phyloP scores from a whole-genome alignment of 208 protist genomes.

The Wallacemonas rigidus region DNA sequence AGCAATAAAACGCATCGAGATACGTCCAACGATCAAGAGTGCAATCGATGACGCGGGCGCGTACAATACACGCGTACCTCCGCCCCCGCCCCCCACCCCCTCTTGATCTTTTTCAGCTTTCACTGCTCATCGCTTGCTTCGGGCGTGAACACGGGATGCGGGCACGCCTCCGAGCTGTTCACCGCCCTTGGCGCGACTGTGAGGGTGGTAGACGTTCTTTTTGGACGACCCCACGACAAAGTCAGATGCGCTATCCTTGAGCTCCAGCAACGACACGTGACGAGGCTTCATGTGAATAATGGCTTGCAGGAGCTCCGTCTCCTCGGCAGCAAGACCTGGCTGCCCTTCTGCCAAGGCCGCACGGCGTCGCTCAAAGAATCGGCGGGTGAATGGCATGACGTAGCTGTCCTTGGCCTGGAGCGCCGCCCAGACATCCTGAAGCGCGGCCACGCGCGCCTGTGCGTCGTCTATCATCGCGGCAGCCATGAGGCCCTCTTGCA shows the following conservation, averaged over 20 bases:
- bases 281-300: slow-evolving; percentile 72
- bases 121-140: background rate
- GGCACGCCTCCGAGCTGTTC: background rate
- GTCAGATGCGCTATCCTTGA: slow-evolving; percentile 87
- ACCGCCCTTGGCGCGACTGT: background rate
- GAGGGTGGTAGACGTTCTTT: slow-evolving; percentile 71
- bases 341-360: slow-evolving; percentile 31
- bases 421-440: slow-evolving; percentile 51
- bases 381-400: slow-evolving; percentile 83
- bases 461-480: slow-evolving; percentile 40
- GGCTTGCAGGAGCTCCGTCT: slow-evolving; percentile 36
- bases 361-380: slow-evolving; percentile 52
- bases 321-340: slow-evolving; percentile 15
- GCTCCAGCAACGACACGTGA: slow-evolving; percentile 75
- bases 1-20: too few species aligned
- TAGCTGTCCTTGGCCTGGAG: slow-evolving; percentile 72
- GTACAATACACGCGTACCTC: too few species aligned
- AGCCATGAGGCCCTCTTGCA: slow-evolving; percentile 87
- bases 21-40: too few species aligned
- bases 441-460: slow-evolving; percentile 28
- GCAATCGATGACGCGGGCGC: too few species aligned
- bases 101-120: background rate
- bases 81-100: too few species aligned
- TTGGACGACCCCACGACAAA: slow-evolving; percentile 74
- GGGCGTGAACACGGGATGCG: slow-evolving; percentile 1